Base-by-base conservation (phyloP, 371 early-diverging fungal genomes). In the Mucor velutinosus region DNA sequence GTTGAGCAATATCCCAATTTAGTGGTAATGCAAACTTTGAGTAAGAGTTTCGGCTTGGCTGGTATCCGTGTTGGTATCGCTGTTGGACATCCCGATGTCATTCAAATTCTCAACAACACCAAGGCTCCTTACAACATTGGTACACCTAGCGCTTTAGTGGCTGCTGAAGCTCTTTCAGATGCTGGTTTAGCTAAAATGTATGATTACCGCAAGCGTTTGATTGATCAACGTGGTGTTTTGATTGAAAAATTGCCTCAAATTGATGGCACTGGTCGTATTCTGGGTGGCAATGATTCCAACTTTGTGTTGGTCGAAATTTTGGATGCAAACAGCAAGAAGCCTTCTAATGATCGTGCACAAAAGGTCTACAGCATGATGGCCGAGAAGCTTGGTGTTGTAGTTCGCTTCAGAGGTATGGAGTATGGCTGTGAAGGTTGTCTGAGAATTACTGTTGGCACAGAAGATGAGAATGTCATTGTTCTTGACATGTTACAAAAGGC, bases 71-170 rank as follows among this genome's bases (percentile, higher is more conserved):
- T 97, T 58, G 99, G 99, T 53, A 84, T 97, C 62, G 92, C 94
- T n/a, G 87, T 95, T 59, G 87, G 92, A 5, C 77, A 89, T 47
- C 87, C 92, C 7, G 91, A 89, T 60, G 78, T 98, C 57, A 93
- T 97, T 23, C 81, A 80, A 32, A 87, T 95, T 66, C 86, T 99
- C 78, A 98, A 98, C 83, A 95, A 94, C 53, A 90, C 96, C 55
- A 99, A 99, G 79, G 97, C 99, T 14, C 99, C 99, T 10, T 99
- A 99, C 86, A 98, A 96, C 79, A 93, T 99, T 64, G 92, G 93
- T 47, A 92, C 95, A 12, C 90, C 93, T 35, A 93, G 97, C 21
- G 90, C 95, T 59, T 69, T 85, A 17, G 77, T 94, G 39, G 98
- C 94, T 17, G 83, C 82, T 59, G 79, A 90, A 10, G 97, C 97